phyloP scores from a whole-genome alignment of 2,329 filamentous ascomycete species.

The Colletotrichum acutatum region DNA sequence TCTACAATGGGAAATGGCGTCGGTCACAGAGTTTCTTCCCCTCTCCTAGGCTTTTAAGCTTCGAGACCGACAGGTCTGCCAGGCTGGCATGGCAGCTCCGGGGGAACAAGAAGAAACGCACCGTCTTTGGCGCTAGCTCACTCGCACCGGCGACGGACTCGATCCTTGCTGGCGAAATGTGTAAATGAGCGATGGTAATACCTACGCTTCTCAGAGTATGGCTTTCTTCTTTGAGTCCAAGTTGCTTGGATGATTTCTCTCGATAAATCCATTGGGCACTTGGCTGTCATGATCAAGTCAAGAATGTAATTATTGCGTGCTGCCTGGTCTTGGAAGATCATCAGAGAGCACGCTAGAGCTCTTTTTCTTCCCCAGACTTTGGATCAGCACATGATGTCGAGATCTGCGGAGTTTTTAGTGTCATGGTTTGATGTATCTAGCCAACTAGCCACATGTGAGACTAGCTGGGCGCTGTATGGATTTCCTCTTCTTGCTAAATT shows the following conservation, averaged over 20 bases:
- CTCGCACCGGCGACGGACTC: not conserved
- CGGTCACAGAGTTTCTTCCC: not conserved
- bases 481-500: not conserved
- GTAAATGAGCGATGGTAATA: not conserved
- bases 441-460: not conserved
- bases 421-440: not conserved
- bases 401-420: not conserved
- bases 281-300: too few relatives aligned
- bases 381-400: not conserved
- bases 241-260: too few relatives aligned
- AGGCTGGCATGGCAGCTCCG: not conserved
- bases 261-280: not conserved
- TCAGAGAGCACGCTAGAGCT: not conserved
- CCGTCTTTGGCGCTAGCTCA: not conserved
- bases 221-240: not conserved
- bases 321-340: not conserved
- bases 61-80: not conserved
- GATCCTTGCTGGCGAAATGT: not conserved
- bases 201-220: not conserved
- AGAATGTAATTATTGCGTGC: too few relatives aligned
- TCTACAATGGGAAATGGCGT: not conserved
- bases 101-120: too few relatives aligned
- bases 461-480: not conserved
- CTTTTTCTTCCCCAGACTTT: not conserved
- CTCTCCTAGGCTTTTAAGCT: not conserved